Evolutionary conservation across 305 asterid genomes (phyloP), one percentile per base, ranked within the genome.

Genomic region (Solanum chacoense): DNA sequence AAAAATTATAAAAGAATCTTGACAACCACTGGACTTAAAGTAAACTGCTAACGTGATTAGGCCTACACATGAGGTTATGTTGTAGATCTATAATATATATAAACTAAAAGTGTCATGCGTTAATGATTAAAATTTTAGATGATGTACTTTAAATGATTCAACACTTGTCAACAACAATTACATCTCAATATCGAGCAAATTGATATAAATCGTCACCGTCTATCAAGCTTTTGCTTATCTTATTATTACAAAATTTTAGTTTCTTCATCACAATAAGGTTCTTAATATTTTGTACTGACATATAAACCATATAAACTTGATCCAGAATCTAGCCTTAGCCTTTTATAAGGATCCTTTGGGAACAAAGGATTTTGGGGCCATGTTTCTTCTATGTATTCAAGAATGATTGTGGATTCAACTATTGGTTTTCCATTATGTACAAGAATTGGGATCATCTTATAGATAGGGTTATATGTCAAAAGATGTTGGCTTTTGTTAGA

Each of bases 241-340:
- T 28, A 73, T 40, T 73, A 14, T 29, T 29, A 31, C 6, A 28
- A 73, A 29, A 73, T 7, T 1, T 24, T 6, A 7, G n/a, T 12
- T 29, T 73, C 37, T 31, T 9, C 20, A 26, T 26, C 75, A 26
- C 2, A 7, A 5, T 12, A 76, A 22, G 16, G 1, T 76, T 35
- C 10, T 35, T 8, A 22, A 22, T 11, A 22, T 35, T 34, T 76
- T n/a, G 18, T 76, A 35, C 29, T 10, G 4, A 18, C 28, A 34
- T 75, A 2, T 8, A 75, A 22, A 73, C 1, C 13, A 29, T 72
- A 9, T 11, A 26, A 87, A 91, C 22, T 63, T 85, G n/a, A 87
- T 89, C 93, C 90, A 91, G 22, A 91, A 91, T 22, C 91, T 90
- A 86, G 92, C 92, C 11, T 16, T 6, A 78, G 92, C 90, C n/a